A percentile compares a stretch with the other conserved stretches of the same genome.
Conservation (phyloP, 2,329 filamentous ascomycete species). For the Stagonosporopsis cucurbitacearum region DNA sequence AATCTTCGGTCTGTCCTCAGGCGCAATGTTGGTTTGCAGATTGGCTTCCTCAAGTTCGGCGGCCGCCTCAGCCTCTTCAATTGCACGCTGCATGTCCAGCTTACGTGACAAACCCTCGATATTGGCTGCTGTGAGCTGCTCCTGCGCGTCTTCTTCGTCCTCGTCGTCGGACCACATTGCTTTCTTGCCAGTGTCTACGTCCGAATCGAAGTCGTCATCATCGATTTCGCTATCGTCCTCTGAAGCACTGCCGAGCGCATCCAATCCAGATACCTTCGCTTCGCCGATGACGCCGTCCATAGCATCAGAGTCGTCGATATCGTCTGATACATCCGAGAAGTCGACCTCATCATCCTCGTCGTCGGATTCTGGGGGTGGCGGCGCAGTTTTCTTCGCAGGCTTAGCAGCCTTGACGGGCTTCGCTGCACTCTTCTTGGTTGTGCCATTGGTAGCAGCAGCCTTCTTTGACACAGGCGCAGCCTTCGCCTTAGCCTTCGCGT, state of each 20-base stretch:
- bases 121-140: constrained; percentile 92
- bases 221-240: constrained; percentile 46
- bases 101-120: constrained; percentile 90
- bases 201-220: constrained; percentile 61
- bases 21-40: constrained; percentile 91
- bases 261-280: constrained; percentile 46
- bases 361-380: constrained; percentile 39
- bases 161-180: constrained; percentile 97
- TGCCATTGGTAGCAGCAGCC: constrained; percentile 51
- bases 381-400: constrained; percentile 42
- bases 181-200: constrained; percentile 54
- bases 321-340: constrained; percentile 34
- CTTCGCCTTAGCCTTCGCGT: constrained; percentile 42
- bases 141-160: constrained; percentile 87
- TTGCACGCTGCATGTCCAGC: constrained; percentile 76
- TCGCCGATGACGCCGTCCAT: constrained; percentile 51
- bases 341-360: constrained; percentile 43
- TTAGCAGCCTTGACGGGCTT: constrained; percentile 35
- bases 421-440: constrained; percentile 28
- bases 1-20: constrained; percentile 70
- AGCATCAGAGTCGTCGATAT: constrained; percentile 39
- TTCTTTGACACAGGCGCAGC: constrained; percentile 39
- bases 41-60: constrained; percentile 85
- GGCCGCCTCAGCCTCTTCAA: constrained; percentile 82
- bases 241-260: constrained; percentile 50